Percentiles rank a stretch among this genome's conserved stretches.
Conservation (phyloP, 331 rosid genomes). For the Cydonia oblonga region DNA sequence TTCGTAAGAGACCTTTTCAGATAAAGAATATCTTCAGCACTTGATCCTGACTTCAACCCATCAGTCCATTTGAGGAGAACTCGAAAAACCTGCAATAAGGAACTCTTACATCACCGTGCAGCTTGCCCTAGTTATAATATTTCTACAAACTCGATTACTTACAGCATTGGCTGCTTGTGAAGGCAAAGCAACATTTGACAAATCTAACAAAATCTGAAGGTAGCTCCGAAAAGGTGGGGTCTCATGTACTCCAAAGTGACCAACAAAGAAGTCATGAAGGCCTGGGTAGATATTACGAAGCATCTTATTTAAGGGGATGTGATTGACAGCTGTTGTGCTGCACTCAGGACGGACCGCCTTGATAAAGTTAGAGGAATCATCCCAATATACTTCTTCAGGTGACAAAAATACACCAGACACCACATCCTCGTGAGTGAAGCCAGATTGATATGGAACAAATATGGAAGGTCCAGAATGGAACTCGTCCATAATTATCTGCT, state of each 20-base stretch:
- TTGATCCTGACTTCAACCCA: constrained; percentile 58
- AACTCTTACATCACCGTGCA: constrained; percentile 15
- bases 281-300: constrained; percentile 51
- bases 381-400: constrained; percentile 66
- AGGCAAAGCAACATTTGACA: constrained; percentile 57
- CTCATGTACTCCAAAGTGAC: constrained; percentile 52
- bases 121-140: constrained; percentile 1
- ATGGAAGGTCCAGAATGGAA: constrained; percentile 59
- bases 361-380: constrained; percentile 52
- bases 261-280: constrained; percentile 72
- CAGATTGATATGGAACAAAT: constrained; percentile 52
- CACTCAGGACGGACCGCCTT: constrained; percentile 22
- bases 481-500: constrained; percentile 40
- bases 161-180: constrained; percentile 65
- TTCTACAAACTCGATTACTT: constrained; percentile 20
- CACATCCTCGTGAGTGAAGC: constrained; percentile 38
- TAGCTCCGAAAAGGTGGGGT: constrained; percentile 65
- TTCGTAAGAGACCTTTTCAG: constrained; percentile 54
- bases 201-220: constrained; percentile 63
- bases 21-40: constrained; percentile 41
- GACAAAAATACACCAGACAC: constrained; percentile 57
- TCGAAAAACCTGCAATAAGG: constrained; percentile 54
- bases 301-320: constrained; percentile 39
- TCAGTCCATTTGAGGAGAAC: constrained; percentile 70
- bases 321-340: constrained; percentile 11